Evolutionary conservation across 305 asterid species (phyloP).

Genomic region (Solanum hybrid): DNA sequence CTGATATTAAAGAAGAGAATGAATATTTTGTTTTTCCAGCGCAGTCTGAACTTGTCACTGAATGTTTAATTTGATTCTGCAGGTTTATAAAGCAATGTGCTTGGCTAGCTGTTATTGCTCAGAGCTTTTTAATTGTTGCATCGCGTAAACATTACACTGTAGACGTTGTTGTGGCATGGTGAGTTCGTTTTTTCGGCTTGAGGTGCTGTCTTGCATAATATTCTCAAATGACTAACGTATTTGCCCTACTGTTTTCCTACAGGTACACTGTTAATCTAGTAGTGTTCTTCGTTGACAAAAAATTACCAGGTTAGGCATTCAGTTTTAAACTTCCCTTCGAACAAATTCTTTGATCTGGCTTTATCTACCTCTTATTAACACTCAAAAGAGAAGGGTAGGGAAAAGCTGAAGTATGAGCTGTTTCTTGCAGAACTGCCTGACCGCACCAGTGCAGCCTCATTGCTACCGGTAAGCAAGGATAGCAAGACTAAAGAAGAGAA

Average conservation of each 20-base stretch:
- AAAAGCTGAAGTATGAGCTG: background rate
- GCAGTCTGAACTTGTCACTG: background rate
- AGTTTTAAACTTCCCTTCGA: background rate
- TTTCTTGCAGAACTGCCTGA: slow-evolving; percentile 55
- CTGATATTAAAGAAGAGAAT: background rate
- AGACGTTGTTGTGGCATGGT: slow-evolving; percentile 94
- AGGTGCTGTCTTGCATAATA: background rate
- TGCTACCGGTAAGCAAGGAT: slow-evolving; percentile 72
- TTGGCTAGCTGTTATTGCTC: slow-evolving; percentile 62
- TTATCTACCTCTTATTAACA: background rate
- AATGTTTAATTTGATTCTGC: slow-evolving; percentile 12
- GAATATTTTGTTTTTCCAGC: background rate
- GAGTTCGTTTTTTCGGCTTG: background rate
- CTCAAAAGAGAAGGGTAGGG: background rate
- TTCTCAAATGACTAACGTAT: too few species aligned
- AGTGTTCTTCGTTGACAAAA: slow-evolving; percentile 83
- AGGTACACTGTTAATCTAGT: slow-evolving; percentile 95
- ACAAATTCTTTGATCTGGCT: background rate
- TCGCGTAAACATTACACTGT: slow-evolving; percentile 92
- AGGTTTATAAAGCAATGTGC: slow-evolving; percentile 74
- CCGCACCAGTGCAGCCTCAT: slow-evolving; percentile 42
- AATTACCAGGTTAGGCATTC: slow-evolving; percentile 3
- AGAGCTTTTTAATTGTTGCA: slow-evolving; percentile 85
- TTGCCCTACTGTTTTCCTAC: slow-evolving; percentile 8
- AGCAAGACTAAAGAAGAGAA: slow-evolving; percentile 63